Conservation (phyloP, 257 asterid genomes). For the Solanum lignicaule region DNA sequence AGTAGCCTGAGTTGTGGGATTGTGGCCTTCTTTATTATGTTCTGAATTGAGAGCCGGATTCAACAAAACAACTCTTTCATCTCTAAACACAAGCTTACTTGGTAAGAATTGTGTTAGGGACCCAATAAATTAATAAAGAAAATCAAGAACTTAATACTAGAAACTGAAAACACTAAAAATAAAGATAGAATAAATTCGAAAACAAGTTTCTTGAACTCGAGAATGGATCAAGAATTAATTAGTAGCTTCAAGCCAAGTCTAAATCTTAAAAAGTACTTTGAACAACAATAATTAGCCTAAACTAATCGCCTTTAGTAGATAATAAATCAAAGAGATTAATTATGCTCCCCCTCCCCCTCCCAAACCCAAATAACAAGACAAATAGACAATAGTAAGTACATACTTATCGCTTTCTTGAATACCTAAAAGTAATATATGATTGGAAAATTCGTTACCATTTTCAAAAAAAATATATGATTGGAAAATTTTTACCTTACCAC, state of each 20-base stretch:
- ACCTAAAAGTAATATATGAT: background rate
- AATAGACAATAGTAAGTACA: background rate
- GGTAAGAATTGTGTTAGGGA: background rate
- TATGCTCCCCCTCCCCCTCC: background rate
- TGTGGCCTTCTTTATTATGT: background rate
- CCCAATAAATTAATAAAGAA: background rate
- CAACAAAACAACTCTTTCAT: background rate
- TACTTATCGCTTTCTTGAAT: background rate
- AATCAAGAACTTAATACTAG: background rate
- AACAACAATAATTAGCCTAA: background rate
- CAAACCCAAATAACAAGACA: background rate
- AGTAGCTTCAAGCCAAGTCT: background rate
- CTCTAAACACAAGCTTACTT: background rate
- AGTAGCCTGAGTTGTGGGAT: background rate
- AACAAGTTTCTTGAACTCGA: background rate
- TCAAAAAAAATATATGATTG: no score
- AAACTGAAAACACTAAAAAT: background rate
- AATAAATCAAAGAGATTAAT: background rate
- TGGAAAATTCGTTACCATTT: no score
- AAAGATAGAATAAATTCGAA: background rate
- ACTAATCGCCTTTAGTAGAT: background rate
- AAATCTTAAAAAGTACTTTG: background rate
- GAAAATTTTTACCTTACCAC: background rate
- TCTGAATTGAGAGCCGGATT: background rate
- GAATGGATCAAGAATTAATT: background rate